A percentile compares a stretch with the other conserved stretches of the same genome.
phyloP scores from a whole-genome alignment of 768 basidiomycete species.

The Hortiboletus flavorubellus region DNA sequence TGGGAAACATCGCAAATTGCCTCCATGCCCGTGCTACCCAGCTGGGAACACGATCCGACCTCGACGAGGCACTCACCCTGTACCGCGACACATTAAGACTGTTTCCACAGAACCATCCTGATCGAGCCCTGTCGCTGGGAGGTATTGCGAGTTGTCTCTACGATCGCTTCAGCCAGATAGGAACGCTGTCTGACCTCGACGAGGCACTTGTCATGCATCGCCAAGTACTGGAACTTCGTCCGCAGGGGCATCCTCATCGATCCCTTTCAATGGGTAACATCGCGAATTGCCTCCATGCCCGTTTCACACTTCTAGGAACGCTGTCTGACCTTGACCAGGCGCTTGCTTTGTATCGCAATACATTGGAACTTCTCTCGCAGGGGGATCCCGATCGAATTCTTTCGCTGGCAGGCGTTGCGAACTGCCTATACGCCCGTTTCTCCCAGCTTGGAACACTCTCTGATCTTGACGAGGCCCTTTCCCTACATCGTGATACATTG shows the following conservation, averaged over 20 bases:
- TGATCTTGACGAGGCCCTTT: not conserved
- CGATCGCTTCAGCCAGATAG: no score
- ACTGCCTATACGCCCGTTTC: not conserved
- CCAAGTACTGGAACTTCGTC: no score
- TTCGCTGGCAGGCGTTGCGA: not conserved
- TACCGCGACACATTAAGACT: not conserved
- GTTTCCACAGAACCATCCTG: not conserved
- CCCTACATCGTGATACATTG: not conserved
- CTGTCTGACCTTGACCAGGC: not conserved
- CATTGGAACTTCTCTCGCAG: not conserved
- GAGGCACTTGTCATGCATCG: no score
- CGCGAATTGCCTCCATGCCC: no score
- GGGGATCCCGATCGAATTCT: not conserved
- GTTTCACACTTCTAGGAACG: no score
- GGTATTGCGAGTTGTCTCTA: not conserved
- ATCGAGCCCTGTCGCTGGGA: not conserved
- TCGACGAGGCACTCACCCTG: not conserved
- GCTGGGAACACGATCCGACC: not conserved
- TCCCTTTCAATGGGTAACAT: no score
- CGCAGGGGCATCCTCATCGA: no score
- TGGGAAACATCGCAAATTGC: not conserved
- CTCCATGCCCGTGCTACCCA: not conserved
- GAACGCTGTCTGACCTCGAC: no score
- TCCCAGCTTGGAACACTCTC: no score
- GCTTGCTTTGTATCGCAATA: not conserved